Evolutionary conservation across 345 rosid genomes (phyloP).

Genomic region (Cardamine occulta): DNA sequence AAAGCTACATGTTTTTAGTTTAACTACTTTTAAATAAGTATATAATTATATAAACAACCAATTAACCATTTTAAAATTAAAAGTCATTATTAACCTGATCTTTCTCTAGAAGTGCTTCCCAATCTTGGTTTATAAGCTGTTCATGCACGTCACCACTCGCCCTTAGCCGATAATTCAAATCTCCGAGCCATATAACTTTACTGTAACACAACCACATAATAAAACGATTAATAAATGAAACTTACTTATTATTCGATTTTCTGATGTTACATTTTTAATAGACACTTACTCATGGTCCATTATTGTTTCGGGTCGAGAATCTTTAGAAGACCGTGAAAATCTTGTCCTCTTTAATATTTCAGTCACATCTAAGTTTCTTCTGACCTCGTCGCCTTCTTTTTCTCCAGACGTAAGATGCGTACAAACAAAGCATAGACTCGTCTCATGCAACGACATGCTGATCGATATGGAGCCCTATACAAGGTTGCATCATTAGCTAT

Average conservation of each 20-base stretch:
- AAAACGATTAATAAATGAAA: not conserved
- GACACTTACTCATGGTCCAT: constrained; percentile 86
- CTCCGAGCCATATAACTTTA: constrained; percentile 94
- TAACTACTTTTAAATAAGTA: not conserved
- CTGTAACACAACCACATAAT: constrained; percentile 45
- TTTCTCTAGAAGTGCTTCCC: constrained; percentile 83
- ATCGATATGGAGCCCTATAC: constrained; percentile 86
- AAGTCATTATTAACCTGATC: constrained; percentile 63
- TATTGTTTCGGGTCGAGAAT: constrained; percentile 58
- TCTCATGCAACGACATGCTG: constrained; percentile 72
- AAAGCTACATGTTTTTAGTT: constrained; percentile 13
- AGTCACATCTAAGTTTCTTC: constrained; percentile 79
- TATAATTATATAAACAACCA: not conserved
- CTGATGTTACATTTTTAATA: not conserved
- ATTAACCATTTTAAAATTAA: not conserved
- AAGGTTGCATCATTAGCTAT: constrained; percentile 18
- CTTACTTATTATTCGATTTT: not conserved
- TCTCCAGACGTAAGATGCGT: constrained; percentile 93
- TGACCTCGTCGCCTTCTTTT: constrained; percentile 82
- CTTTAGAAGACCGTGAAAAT: constrained; percentile 56
- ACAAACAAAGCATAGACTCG: constrained; percentile 83
- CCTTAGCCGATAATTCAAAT: constrained; percentile 89
- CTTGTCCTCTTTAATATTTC: constrained; percentile 82
- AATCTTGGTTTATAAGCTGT: constrained; percentile 60
- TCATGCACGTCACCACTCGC: constrained; percentile 54